Percentiles rank a stretch among this genome's conserved stretches.
phyloP scores from a whole-genome alignment of 352 stramenopile genomes.

The Pilasporangium apinafurcum region DNA sequence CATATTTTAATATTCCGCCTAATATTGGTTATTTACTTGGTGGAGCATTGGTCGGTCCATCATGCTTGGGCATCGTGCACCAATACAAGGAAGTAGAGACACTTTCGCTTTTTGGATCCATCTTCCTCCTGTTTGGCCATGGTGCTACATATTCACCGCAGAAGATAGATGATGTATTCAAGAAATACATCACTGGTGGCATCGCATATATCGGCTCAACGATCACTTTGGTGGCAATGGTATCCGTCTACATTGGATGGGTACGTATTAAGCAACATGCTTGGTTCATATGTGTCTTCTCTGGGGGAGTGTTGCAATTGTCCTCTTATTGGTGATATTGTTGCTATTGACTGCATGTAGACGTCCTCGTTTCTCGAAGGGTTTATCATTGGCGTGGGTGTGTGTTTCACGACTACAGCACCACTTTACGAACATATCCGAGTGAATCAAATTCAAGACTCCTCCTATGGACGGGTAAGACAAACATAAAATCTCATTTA shows the following conservation, averaged over 20 bases:
- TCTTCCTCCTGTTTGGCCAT: conserved; percentile 92
- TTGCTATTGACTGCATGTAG: conserved; percentile 6
- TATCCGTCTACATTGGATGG: conserved; percentile 74
- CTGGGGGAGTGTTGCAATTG: background rate
- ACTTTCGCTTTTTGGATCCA: conserved; percentile 90
- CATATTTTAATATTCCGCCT: conserved; percentile 85
- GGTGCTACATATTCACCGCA: conserved; percentile 69
- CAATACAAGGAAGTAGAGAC: conserved; percentile 91
- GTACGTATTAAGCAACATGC: too few species aligned
- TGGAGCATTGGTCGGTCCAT: conserved; percentile 87
- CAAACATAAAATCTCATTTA: background rate
- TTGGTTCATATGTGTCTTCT: background rate
- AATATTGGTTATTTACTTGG: conserved; percentile 89
- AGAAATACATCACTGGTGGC: conserved; percentile 64
- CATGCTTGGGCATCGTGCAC: conserved; percentile 76
- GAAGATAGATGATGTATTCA: conserved; percentile 57
- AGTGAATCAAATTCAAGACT: conserved; percentile 74
- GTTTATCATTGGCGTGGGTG: conserved; percentile 65
- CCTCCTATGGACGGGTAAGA: conserved; percentile 64
- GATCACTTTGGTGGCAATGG: conserved; percentile 59
- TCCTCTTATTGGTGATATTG: background rate
- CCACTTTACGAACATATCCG: conserved; percentile 81
- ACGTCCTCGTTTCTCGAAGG: conserved; percentile 69
- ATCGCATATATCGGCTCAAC: conserved; percentile 69
- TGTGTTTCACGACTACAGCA: conserved; percentile 82